Evolutionary conservation across 2,329 filamentous ascomycete genomes (phyloP).

Genomic region (Claviceps arundinis): DNA sequence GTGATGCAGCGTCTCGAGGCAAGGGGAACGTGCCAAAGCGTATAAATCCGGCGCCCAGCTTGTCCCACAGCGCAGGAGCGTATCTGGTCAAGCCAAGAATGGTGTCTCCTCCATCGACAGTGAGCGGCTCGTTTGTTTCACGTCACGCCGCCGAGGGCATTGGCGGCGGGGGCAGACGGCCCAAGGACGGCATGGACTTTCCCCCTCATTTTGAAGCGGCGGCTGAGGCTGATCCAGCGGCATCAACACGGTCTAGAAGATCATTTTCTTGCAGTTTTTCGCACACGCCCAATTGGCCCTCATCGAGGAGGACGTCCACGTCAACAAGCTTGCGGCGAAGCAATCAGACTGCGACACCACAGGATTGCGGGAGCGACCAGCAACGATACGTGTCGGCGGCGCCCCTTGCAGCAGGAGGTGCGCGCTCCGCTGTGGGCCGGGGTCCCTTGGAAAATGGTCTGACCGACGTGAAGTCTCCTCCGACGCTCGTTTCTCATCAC

Average conservation of each 20-base stretch:
- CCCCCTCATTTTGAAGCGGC: slow-evolving; percentile 14
- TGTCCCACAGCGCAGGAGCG: slow-evolving; percentile 11
- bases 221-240: slow-evolving; percentile 21
- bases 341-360: slow-evolving; percentile 34
- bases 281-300: slow-evolving; percentile 23
- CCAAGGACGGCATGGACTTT: slow-evolving; percentile 10
- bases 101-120: slow-evolving; percentile 16
- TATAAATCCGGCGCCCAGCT: slow-evolving; percentile 13
- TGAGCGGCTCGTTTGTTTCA: slow-evolving; percentile 11
- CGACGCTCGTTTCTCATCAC: slow-evolving; percentile 1
- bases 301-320: slow-evolving; percentile 37
- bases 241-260: slow-evolving; percentile 28
- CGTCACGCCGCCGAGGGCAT: slow-evolving; percentile 13
- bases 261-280: slow-evolving; percentile 49
- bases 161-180: slow-evolving; percentile 6
- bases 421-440: slow-evolving; percentile 16
- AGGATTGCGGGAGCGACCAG: slow-evolving; percentile 25
- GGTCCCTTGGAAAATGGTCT: slow-evolving; percentile 9
- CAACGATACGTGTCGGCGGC: slow-evolving; percentile 43
- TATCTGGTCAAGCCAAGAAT: slow-evolving; percentile 25
- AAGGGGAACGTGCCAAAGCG: slow-evolving; percentile 15
- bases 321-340: slow-evolving; percentile 42
- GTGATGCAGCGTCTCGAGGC: slow-evolving; percentile 14
- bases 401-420: slow-evolving; percentile 23
- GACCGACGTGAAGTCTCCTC: slow-evolving; percentile 1